Percentiles rank a stretch among this genome's conserved stretches.
phyloP scores from a whole-genome alignment of 257 asterid species.

The Lycium barbarum region DNA sequence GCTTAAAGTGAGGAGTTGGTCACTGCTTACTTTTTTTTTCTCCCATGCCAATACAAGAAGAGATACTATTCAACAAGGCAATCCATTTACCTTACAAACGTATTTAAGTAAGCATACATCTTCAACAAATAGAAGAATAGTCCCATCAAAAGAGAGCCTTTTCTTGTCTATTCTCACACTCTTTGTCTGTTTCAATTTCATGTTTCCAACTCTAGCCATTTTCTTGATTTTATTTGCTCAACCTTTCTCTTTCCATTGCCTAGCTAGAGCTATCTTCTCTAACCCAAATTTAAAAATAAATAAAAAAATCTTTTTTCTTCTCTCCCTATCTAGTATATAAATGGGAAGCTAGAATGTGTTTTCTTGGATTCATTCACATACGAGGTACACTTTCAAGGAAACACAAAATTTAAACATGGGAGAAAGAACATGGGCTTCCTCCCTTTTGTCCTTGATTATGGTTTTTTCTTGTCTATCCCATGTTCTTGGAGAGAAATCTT shows the following conservation, averaged over 20 bases:
- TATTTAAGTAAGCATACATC: not conserved
- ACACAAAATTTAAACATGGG: not conserved
- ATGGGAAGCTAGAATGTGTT: not conserved
- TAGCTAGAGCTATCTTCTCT: not conserved
- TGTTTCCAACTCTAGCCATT: not conserved
- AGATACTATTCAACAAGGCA: slow-evolving; percentile 13
- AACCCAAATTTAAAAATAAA: not conserved
- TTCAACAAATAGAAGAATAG: not conserved
- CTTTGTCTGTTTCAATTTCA: slow-evolving; percentile 33
- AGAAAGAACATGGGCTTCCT: slow-evolving; percentile 14
- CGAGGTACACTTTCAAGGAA: not conserved
- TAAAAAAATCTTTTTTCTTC: not conserved
- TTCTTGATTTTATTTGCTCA: not conserved
- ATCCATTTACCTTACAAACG: not conserved
- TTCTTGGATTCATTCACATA: slow-evolving; percentile 17
- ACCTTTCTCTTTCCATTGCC: slow-evolving; percentile 13
- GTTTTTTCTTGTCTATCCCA: slow-evolving; percentile 25
- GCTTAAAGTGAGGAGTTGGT: slow-evolving; percentile 47
- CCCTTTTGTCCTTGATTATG: not conserved
- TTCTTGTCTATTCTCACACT: slow-evolving; percentile 21
- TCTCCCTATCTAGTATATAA: slow-evolving; percentile 9
- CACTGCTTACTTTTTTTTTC: slow-evolving; percentile 43
- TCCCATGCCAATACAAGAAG: slow-evolving; percentile 26
- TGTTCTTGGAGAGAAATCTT: slow-evolving; percentile 35
- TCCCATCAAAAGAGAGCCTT: slow-evolving; percentile 33